Evolutionary conservation across 2,329 filamentous ascomycete species (phyloP).

Genomic region (Orbilia brochopaga): DNA sequence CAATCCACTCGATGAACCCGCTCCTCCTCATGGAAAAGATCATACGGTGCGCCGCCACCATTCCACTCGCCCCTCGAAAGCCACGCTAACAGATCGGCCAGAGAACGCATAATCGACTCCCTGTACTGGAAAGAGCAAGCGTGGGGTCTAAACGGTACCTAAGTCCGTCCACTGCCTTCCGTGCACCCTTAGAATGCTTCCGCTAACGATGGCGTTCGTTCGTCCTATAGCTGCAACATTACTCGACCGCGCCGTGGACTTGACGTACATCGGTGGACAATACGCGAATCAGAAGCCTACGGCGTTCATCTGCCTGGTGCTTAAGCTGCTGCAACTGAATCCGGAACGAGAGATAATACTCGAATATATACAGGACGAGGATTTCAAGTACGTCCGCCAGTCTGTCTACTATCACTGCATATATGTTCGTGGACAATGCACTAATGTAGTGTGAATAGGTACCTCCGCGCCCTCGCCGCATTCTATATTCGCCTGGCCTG

Average conservation of each 20-base stretch:
- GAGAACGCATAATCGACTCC: constrained; percentile 87
- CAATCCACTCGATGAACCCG: constrained; percentile 55
- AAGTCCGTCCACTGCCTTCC: constrained; percentile 33
- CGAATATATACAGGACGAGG: constrained; percentile 79
- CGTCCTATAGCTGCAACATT: constrained; percentile 66
- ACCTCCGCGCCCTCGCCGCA: constrained; percentile 83
- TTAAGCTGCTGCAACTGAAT: constrained; percentile 89
- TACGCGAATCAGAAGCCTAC: constrained; percentile 83
- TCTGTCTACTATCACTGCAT: constrained; percentile 15
- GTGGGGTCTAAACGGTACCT: constrained; percentile 80
- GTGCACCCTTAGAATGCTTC: constrained; percentile 5
- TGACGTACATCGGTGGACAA: constrained; percentile 85
- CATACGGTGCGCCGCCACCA: constrained; percentile 48
- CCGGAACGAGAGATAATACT: constrained; percentile 78
- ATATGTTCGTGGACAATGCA: constrained; percentile 21
- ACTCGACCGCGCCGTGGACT: constrained; percentile 85
- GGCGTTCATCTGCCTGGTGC: constrained; percentile 89
- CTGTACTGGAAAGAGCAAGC: constrained; percentile 99
- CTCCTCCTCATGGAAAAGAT: constrained; percentile 55
- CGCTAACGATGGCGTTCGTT: constrained; percentile 6
- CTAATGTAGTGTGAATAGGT: constrained; percentile 63
- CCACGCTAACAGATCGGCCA: constrained; percentile 16
- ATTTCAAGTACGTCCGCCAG: constrained; percentile 66
- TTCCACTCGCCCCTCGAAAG: not conserved
- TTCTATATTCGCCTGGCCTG: constrained; percentile 94